These are phyloP conservation scores for Ascochyta viciae-villosae DNA, from an alignment of 2,329 filamentous ascomycete genomes.

Conservation along the genomic window DNA sequence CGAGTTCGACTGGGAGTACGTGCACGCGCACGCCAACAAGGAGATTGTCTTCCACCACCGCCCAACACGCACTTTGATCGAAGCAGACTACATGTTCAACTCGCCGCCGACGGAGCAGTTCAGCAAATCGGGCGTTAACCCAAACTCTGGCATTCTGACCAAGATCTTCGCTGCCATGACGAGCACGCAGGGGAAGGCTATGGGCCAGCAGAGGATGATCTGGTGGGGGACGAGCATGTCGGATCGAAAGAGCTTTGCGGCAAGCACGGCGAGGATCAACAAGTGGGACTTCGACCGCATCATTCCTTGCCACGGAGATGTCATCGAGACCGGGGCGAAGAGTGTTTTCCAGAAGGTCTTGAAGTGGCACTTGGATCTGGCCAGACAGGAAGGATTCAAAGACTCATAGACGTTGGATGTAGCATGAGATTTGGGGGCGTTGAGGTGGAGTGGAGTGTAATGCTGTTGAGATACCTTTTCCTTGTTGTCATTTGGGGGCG, in stretches of 20 bases:
- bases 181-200: conserved; percentile 64
- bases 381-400: conserved; percentile 28
- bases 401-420: not conserved
- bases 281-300: conserved; percentile 85
- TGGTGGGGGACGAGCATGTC: conserved; percentile 75
- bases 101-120: conserved; percentile 86
- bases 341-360: conserved; percentile 78
- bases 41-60: conserved; percentile 89
- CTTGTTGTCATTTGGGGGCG: not conserved
- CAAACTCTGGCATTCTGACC: conserved; percentile 65
- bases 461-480: not conserved
- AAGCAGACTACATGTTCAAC: conserved; percentile 94
- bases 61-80: conserved; percentile 78
- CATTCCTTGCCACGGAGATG: conserved; percentile 93
- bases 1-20: conserved; percentile 86
- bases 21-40: conserved; percentile 79
- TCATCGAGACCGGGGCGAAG: conserved; percentile 78
- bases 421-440: not conserved
- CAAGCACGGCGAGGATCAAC: conserved; percentile 72
- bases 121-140: conserved; percentile 60
- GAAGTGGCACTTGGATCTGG: conserved; percentile 74
- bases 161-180: conserved; percentile 65
- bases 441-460: not conserved
- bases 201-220: conserved; percentile 77
- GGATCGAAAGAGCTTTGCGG: conserved; percentile 73